Evolutionary conservation across 2,329 filamentous ascomycete species (phyloP), one percentile per base, ranked within the genome.

Genomic region (Fusarium torreyae): DNA sequence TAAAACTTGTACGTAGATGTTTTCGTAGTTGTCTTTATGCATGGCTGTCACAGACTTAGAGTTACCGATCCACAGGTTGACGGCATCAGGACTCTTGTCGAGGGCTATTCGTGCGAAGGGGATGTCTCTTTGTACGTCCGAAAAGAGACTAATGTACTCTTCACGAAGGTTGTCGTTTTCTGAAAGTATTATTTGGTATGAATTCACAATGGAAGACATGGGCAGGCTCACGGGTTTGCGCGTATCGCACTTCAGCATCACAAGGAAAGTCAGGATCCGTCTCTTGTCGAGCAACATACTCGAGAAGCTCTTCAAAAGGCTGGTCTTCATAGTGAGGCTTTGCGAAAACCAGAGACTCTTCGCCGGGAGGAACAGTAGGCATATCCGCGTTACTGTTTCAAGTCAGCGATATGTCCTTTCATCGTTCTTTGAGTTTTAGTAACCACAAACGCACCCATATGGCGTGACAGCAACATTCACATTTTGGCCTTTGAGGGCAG

Each of bases 1-100:
- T 1, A 89, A 78, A 15, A 95, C 79, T 74, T 95, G 92, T 2
- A 93, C 91, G 77, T 94, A 96, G 1, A 96, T 85, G 76, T 96
- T 96, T 78, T 96, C 92, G 77, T 94, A 95, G 73, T 92, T 92
- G 80, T 96, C 93, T 74, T 91, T 92, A 80, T 96, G 93, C 55
- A 94, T 78, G 1, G 91, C 90, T 0, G 92, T 94, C 2, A 87
- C 84, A 26, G 89, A 92, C 38, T 83, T 83, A 2, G 88, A 88
- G 79, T 93, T 92, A 55, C 93, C 93, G 50, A 96, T 89, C 93
- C 93, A 95, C 74, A 96, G 84, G 76, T 96, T 96, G 65, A 94
- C 87, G 15, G 93, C 93, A 67, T 96, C 93, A 0, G 92, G 91
- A 0, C 81, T 75, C 49, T 85, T 83, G 39, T 86, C 82, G 0